Evolutionary conservation across 1,284 basidiomycete genomes (phyloP), one percentile per base, ranked within the genome.

Genomic region (Cryptococcus deneoformans): DNA sequence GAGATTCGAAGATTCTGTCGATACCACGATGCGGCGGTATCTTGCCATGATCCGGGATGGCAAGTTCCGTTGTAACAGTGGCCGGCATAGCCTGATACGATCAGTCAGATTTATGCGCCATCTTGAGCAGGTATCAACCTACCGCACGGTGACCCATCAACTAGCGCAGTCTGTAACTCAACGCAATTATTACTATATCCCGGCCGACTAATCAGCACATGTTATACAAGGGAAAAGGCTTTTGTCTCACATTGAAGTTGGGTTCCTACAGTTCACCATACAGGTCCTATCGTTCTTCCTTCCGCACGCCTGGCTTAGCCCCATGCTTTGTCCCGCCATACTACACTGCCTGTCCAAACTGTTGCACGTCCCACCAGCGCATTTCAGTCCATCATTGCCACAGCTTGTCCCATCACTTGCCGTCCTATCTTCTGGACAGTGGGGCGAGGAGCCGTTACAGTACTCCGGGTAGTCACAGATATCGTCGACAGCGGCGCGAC

Each of bases 131-230:
- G 20, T 20, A 20, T 20, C 20, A 20, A 20, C 20, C 20, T 20
- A 9, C 90, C 90, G 72, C 92, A 95, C 10, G 88, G 85, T 24
- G 90, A 92, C 10, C 92, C 92, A 70, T 93, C 89, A 49, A 91
- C 81, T 54, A 93, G 85, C 39, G 83, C 78, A 2, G 89, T 85
- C 59, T 88, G 86, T 40, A 94, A 80, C 46, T 87, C 78, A n/a
- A 91, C 78, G 75, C 92, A 95, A 65, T 83, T 82, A 66, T 85
- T 84, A 9, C 68, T 70, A 58, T n/a, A 8, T 52, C 37, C 8
- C 20, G 14, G 20, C 35, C 44, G 34, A 49, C 51, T 29, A 6
- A n/a, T 37, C 43, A 11, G 10, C 9, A 29, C n/a, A 20, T 20
- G 20, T 20, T 20, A 20, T 20, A 20, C 20, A 6, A 5, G 2